Base-by-base conservation (phyloP, 306 rosid species). In the Dalbergia cochinchinensis region DNA sequence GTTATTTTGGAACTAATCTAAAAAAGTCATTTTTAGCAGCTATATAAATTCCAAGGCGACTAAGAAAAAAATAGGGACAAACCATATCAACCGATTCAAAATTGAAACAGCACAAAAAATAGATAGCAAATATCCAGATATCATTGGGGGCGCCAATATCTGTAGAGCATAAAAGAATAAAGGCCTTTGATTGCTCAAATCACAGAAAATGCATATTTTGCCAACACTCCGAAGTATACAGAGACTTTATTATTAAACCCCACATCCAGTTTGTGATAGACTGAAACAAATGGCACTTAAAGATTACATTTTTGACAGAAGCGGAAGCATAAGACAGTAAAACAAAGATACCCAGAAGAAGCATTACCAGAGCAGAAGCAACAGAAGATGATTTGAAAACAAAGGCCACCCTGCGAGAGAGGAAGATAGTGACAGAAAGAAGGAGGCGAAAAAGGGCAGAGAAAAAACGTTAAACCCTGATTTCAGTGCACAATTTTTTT, bases 401-500 rank as follows among this genome's bases (percentile, higher is more conserved):
- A 50, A 14, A 50, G 16, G 20, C 59, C 59, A 14, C 59, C 19
- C 10, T 16, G 50, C 12, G 19, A 13, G 64, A 5, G 66, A 12
- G 42, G 4, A 3, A 19, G 33, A 9, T 15, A 15, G 35, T 57
- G 47, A 5, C 37, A 51, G 68, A 45, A 11, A 55, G 76, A 58
- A 26, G 31, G 31, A 26, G n/a, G 45, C 45, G 8, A 34, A n/a
- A 8, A 22, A 2, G 58, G 19, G 31, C 1, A 69, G 74, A 51
- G 76, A 53, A 5, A 50, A 31, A 77, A 42, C 74, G 65, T 72
- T 83, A 78, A 83, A 78, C 86, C 86, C 86, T 83, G 60, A 14
- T 62, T 76, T 51, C 67, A 59, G 13, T 57, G 22, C 1, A n/a
- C 59, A n/a, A 20, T 54, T 16, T n/a, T 6, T 5, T 26, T 26